Percentiles rank a stretch among this genome's conserved stretches.
Evolutionary conservation across 345 rosid species (phyloP).

Genomic region (Turnera subulata): DNA sequence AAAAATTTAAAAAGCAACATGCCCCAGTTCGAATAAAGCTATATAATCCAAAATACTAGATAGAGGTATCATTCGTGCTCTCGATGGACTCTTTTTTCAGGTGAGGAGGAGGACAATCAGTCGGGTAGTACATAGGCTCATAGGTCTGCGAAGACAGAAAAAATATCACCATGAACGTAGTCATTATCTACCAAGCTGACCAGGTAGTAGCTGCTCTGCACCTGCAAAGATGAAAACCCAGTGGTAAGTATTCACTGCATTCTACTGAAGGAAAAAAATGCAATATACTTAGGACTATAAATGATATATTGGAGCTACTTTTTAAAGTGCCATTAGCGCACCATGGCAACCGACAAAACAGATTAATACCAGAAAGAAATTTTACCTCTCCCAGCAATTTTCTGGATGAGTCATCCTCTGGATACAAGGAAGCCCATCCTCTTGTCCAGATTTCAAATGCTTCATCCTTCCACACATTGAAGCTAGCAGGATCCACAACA

Average conservation of each 20-base stretch:
- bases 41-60: no score
- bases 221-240: conserved; percentile 41
- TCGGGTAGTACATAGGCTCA: conserved; percentile 27
- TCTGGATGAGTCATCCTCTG: conserved; percentile 60
- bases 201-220: conserved; percentile 69
- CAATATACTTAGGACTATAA: no score
- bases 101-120: no score
- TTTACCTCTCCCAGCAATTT: conserved; percentile 81
- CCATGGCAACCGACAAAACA: no score
- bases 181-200: conserved; percentile 94
- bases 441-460: conserved; percentile 95
- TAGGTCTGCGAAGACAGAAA: conserved; percentile 52
- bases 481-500: conserved; percentile 95
- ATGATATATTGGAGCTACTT: no score
- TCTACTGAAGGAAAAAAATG: no score
- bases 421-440: conserved; percentile 77
- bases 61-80: no score
- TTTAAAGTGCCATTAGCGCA: no score
- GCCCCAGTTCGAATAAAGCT: no score
- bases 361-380: conserved; percentile 10
- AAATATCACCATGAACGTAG: conserved; percentile 60
- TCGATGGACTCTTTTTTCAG: no score
- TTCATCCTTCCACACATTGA: conserved; percentile 92
- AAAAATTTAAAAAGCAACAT: no score
- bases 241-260: no score